Base-by-base conservation (phyloP, 495 filamentous ascomycete species). In the Aspergillus incahuasiensis region DNA sequence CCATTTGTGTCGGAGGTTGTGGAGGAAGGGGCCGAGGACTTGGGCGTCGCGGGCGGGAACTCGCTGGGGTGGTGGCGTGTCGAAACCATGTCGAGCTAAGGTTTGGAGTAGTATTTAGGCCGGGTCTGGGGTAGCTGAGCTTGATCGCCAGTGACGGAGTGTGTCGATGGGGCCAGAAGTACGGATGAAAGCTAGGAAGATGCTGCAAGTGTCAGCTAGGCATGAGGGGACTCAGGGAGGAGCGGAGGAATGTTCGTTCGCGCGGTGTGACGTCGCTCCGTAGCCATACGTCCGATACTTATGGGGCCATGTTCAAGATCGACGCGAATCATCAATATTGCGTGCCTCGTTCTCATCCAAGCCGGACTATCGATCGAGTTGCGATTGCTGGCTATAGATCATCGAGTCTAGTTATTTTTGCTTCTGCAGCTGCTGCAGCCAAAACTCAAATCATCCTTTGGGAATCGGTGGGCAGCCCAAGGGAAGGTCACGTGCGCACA, bases 51-150 rank as follows among this genome's bases (percentile, higher is more conserved):
- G 1, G 74, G 71, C 16, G 76, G 71, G 42, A 79, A 80, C 39
- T 75, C 75, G 51, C 63, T 55, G 20, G 75, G 76, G 57, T 80
- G 79, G 25, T 75, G 69, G 62, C 79, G 76, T 43, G 79, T 82
- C 24, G 78, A 77, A 48, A 80, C 78, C 79, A 82, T 82, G 57
- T 9, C 18, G 13, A 8, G 5, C n/a, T 18, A 12, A 12, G n/a
- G 13, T 40, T 18, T 6, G n/a, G n/a, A n/a, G n/a, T n/a, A n/a
- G n/a, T n/a, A n/a, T n/a, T n/a, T n/a, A n/a, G n/a, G n/a, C n/a
- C n/a, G n/a, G 32, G 32, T 35, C 32, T 35, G 32, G 32, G 32
- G 32, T 35, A 2, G 9, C 5, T 35, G 32, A 35, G 12, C 12
- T 35, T 15, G 13, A 15, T 35, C 13, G 32, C 9, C n/a, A n/a